These are phyloP conservation scores for Saccharomyces hybrid DNA, from an alignment of 1,139 yeast species.

Conservation along the genomic window DNA sequence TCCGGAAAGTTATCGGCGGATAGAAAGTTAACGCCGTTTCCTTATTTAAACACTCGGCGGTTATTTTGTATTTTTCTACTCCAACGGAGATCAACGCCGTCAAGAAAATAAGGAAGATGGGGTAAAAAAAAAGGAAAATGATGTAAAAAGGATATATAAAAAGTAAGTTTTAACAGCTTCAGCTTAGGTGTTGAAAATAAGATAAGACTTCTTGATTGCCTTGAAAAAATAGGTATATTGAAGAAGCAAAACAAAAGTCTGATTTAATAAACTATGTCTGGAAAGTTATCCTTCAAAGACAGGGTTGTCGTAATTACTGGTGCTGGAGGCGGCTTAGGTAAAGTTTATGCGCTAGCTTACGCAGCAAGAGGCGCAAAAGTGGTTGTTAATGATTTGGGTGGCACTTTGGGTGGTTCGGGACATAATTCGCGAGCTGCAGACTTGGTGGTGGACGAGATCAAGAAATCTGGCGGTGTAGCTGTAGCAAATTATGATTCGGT, in stretches of 20 bases:
- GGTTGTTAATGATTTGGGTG: conserved; percentile 87
- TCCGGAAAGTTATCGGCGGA: neutral
- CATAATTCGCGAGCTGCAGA: conserved; percentile 71
- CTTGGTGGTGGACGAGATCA: conserved; percentile 78
- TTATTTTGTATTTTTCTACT: neutral
- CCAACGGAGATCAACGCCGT: neutral
- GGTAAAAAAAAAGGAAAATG: neutral
- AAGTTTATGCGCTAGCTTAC: conserved; percentile 75
- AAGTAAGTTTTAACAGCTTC: neutral
- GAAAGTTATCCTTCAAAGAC: conserved; percentile 46
- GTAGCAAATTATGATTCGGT: conserved; percentile 94
- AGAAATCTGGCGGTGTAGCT: conserved; percentile 66
- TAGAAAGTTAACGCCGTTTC: neutral
- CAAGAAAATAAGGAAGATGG: neutral
- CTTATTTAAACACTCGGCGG: neutral
- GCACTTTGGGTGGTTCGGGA: conserved; percentile 66
- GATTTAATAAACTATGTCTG: neutral
- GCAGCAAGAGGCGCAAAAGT: conserved; percentile 91
- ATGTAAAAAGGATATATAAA: neutral
- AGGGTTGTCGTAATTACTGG: conserved; percentile 91
- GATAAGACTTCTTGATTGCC: neutral
- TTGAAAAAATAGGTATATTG: neutral
- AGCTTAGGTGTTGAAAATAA: neutral
- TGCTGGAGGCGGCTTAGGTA: conserved; percentile 96
- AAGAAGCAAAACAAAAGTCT: too few species aligned